Percentiles rank a stretch among this genome's conserved stretches.
Evolutionary conservation across 768 basidiomycete genomes (phyloP).

Genomic region (Lactarius psammicola): DNA sequence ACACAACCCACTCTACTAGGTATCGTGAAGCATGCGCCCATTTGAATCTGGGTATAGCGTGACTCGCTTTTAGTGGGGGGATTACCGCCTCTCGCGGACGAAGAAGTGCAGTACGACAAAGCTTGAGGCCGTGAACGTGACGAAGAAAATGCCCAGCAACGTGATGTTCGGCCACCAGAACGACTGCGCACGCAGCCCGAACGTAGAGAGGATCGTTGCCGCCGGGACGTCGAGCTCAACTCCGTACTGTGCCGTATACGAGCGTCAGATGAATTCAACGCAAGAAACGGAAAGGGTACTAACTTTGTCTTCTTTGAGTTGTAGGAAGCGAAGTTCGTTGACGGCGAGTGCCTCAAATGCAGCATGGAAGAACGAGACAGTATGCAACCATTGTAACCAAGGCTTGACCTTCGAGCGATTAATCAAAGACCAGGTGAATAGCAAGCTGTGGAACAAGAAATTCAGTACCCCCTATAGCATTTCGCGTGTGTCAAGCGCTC

Average conservation of each 20-base stretch:
- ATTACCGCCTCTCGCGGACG: constrained; percentile 73
- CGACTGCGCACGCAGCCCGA: constrained; percentile 90
- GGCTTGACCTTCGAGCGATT: constrained; percentile 83
- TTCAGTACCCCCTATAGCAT: constrained; percentile 6
- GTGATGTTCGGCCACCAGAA: constrained; percentile 99
- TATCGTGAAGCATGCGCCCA: constrained; percentile 5
- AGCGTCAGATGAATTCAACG: constrained; percentile 1
- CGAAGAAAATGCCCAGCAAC: constrained; percentile 83
- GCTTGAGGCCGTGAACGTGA: constrained; percentile 69
- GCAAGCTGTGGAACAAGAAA: constrained; percentile 51
- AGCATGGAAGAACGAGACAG: constrained; percentile 96
- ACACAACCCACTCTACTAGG: constrained; percentile 16
- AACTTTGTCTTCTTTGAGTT: constrained; percentile 88
- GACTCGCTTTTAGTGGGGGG: not conserved
- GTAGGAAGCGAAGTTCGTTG: constrained; percentile 92
- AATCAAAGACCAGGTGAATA: constrained; percentile 96
- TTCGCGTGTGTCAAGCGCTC: constrained; percentile 36
- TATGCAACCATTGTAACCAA: constrained; percentile 81
- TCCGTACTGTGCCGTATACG: constrained; percentile 67
- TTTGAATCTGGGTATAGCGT: constrained; percentile 11
- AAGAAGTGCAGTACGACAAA: constrained; percentile 82
- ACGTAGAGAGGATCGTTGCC: constrained; percentile 90
- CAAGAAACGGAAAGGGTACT: constrained; percentile 30
- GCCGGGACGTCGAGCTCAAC: constrained; percentile 96
- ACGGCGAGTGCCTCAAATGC: constrained; percentile 98